Evolutionary conservation across 2,329 filamentous ascomycete species (phyloP), one percentile per base, ranked within the genome.

Genomic region (Sphaceloma murrayae): DNA sequence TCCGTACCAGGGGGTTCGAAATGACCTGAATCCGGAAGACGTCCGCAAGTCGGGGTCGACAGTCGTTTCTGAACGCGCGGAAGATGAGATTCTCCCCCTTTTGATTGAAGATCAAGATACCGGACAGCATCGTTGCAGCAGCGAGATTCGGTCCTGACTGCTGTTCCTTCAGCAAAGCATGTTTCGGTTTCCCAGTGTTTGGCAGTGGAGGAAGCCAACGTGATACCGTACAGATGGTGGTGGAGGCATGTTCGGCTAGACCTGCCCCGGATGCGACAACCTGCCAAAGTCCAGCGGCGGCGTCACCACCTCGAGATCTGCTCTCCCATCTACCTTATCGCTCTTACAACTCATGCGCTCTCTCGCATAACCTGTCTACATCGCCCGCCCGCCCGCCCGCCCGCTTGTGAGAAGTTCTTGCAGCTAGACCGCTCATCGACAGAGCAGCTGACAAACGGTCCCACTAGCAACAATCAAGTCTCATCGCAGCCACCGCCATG

Each of bases 51-150:
- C 91, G 86, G 45, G 91, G 91, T 46, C 93, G 86, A 68, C 91
- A 96, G 69, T 98, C 93, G 64, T 94, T 94, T 60, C 91, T 87
- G 68, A 98, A 98, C 58, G 91, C 87, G 61, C 91, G 86, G 72
- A 98, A 95, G 66, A 98, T 98, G 61, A 98, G 85, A 67, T 98
- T 95, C 72, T 98, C 91, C 68, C 91, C 91, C 69, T 98, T 98
- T 66, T 98, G 91, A 56, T 98, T 98, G 75, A 98, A 98, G 55
- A 98, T 81, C 54, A 98, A 79, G 59, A 98, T 89, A 48, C 91
- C 91, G 56, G 89, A 96, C 55, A 98, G 74, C 93, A 98, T 98
- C 52, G 58, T 80, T 68, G 52, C 22, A 29, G 9, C 5, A n/a
- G n/a, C n/a, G n/a, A n/a, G n/a, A n/a, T n/a, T n/a, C n/a, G n/a